Percentiles rank a stretch among this genome's conserved stretches.
Evolutionary conservation across 2,329 filamentous ascomycete species (phyloP).

Genomic region (Scytalidium lignicola): DNA sequence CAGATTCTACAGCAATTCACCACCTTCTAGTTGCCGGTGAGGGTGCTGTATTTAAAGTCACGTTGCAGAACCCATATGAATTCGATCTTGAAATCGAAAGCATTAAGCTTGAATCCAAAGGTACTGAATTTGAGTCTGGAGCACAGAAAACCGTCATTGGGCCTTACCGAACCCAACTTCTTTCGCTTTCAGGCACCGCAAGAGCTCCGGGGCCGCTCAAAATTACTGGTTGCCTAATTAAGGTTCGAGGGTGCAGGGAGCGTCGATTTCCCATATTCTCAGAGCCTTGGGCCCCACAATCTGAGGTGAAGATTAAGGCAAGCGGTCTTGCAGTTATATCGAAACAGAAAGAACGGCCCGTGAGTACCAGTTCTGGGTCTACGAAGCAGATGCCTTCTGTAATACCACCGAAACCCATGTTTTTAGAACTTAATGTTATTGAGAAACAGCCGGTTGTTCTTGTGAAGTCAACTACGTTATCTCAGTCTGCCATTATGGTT

Average conservation of each 20-base stretch:
- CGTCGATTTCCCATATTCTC: conserved; percentile 80
- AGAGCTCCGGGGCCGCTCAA: conserved; percentile 61
- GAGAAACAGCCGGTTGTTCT: conserved; percentile 70
- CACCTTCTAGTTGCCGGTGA: conserved; percentile 75
- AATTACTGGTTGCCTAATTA: conserved; percentile 73
- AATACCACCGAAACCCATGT: conserved; percentile 41
- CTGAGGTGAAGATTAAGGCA: conserved; percentile 69
- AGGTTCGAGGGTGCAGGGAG: conserved; percentile 75
- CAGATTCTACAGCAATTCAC: conserved; percentile 54
- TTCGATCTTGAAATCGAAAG: conserved; percentile 87
- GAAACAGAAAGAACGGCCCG: conserved; percentile 23
- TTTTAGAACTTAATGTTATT: conserved; percentile 68
- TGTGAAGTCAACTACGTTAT: conserved; percentile 70
- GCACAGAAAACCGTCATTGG: conserved; percentile 65
- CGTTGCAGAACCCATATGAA: conserved; percentile 90
- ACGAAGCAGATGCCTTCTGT: conserved; percentile 34
- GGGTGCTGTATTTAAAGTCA: conserved; percentile 70
- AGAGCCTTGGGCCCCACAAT: conserved; percentile 66
- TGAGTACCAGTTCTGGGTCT: conserved; percentile 23
- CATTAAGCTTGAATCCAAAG: conserved; percentile 68
- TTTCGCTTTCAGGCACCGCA: conserved; percentile 66
- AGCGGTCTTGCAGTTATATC: conserved; percentile 55
- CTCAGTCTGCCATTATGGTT: conserved; percentile 85
- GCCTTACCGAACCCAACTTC: conserved; percentile 75
- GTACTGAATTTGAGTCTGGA: conserved; percentile 64